Percentiles rank a stretch among this genome's conserved stretches.
phyloP scores from a whole-genome alignment of 257 asterid species.

The Mitragyna speciosa region DNA sequence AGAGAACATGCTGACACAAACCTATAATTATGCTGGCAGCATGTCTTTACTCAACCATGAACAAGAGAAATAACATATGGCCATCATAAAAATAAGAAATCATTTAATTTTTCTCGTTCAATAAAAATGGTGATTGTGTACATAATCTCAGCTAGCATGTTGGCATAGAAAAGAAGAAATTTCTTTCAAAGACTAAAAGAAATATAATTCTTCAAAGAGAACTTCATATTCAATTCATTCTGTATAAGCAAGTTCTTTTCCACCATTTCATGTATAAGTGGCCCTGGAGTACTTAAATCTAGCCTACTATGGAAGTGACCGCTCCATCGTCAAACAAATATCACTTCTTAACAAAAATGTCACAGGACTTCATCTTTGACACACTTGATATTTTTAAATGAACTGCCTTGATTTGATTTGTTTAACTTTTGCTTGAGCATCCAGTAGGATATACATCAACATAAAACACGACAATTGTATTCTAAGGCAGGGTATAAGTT shows the following conservation, averaged over 20 bases:
- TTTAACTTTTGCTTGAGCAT: constrained; percentile 11
- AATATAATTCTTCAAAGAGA: background rate
- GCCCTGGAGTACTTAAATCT: background rate
- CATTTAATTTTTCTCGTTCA: background rate
- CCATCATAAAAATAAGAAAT: background rate
- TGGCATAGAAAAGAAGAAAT: background rate
- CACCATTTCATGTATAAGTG: background rate
- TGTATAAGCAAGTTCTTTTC: background rate
- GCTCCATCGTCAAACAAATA: background rate
- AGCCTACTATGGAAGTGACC: background rate
- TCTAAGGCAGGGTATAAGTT: background rate
- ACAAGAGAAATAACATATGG: background rate
- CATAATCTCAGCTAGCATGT: background rate
- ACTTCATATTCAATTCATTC: background rate
- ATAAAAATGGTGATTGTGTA: background rate
- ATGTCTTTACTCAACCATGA: background rate
- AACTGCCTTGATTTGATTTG: background rate
- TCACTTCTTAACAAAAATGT: background rate
- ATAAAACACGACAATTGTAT: background rate
- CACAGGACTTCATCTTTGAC: background rate
- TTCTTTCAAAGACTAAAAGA: background rate
- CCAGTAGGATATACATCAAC: background rate
- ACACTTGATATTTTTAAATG: background rate
- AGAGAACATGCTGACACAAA: background rate
- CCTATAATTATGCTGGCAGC: background rate